Evolutionary conservation across 225 moss, liverwort and hornwort genomes (phyloP).

Genomic region (Sphagnum contortum): DNA sequence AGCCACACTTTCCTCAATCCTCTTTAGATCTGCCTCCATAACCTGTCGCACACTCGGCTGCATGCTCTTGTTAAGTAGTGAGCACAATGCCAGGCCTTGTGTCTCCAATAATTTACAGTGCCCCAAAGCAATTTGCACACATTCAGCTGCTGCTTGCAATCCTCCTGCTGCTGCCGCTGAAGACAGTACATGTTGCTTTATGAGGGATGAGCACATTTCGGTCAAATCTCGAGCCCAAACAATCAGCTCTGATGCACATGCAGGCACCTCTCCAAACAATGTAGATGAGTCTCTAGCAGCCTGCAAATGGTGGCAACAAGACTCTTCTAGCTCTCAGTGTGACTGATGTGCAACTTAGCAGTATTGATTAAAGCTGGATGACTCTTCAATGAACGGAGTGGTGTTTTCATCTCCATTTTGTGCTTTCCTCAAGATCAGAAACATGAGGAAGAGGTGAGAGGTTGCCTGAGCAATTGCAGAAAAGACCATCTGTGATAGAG

Average conservation of each 20-base stretch:
- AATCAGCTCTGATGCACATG: constrained; percentile 86
- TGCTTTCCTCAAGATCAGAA: too few species aligned
- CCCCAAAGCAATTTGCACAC: constrained; percentile 93
- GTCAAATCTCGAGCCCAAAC: constrained; percentile 88
- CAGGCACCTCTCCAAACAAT: constrained; percentile 85
- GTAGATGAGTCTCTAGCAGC: constrained; percentile 74
- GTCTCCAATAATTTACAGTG: constrained; percentile 82
- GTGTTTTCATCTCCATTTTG: too few species aligned
- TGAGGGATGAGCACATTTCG: constrained; percentile 77
- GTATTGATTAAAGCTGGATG: too few species aligned
- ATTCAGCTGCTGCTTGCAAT: constrained; percentile 86
- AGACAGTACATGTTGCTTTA: constrained; percentile 81
- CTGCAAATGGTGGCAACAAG: constrained; percentile 13
- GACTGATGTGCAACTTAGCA: too few species aligned
- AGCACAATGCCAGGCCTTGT: constrained; percentile 78
- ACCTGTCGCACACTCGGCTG: constrained; percentile 94
- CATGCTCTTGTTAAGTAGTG: constrained; percentile 76
- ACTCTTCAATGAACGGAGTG: too few species aligned
- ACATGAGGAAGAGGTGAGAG: too few species aligned
- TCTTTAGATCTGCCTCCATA: constrained; percentile 82
- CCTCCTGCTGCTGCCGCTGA: constrained; percentile 95
- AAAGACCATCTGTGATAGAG: constrained; percentile 91
- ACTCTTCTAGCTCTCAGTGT: too few species aligned
- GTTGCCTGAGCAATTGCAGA: constrained; percentile 86
- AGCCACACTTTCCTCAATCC: constrained; percentile 97